These are phyloP conservation scores for Asterophora parasitica DNA, from an alignment of 768 basidiomycete genomes.

Conservation along the genomic window DNA sequence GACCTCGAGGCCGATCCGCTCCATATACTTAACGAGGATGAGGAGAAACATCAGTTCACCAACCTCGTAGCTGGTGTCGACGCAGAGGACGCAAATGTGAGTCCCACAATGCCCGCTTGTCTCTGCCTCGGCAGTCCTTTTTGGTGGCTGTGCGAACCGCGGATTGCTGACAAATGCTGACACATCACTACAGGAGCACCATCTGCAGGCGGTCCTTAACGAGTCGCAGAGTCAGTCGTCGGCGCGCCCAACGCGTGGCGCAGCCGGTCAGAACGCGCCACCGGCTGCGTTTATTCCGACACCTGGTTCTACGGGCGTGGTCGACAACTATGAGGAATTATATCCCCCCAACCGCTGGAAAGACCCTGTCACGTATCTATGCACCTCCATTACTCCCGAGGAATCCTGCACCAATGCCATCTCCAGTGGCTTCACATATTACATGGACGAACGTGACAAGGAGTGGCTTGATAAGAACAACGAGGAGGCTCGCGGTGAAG, in stretches of 20 bases:
- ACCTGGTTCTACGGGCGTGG: constrained; percentile 80
- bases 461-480: constrained; percentile 94
- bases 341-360: constrained; percentile 71
- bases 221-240: constrained; percentile 27
- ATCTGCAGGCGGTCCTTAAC: constrained; percentile 45
- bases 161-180: constrained; percentile 45
- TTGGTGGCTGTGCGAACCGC: constrained; percentile 46
- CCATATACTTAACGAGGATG: constrained; percentile 79
- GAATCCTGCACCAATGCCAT: constrained; percentile 59
- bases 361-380: constrained; percentile 74
- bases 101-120: constrained; percentile 35
- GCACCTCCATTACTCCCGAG: constrained; percentile 82
- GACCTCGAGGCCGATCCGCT: constrained; percentile 74
- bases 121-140: constrained; percentile 36
- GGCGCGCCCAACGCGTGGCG: constrained; percentile 22
- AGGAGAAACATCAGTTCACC: constrained; percentile 71
- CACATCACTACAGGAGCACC: constrained; percentile 44
- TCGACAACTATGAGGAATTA: constrained; percentile 70
- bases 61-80: constrained; percentile 81
- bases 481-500: constrained; percentile 79
- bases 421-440: constrained; percentile 76
- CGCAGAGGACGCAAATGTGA: constrained; percentile 90
- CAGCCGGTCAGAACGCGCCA: constrained; percentile 22
- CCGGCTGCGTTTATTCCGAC: constrained; percentile 83
- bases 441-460: constrained; percentile 94